Base-by-base conservation (phyloP, 345 rosid genomes). In the Aquilaria yunnanensis region DNA sequence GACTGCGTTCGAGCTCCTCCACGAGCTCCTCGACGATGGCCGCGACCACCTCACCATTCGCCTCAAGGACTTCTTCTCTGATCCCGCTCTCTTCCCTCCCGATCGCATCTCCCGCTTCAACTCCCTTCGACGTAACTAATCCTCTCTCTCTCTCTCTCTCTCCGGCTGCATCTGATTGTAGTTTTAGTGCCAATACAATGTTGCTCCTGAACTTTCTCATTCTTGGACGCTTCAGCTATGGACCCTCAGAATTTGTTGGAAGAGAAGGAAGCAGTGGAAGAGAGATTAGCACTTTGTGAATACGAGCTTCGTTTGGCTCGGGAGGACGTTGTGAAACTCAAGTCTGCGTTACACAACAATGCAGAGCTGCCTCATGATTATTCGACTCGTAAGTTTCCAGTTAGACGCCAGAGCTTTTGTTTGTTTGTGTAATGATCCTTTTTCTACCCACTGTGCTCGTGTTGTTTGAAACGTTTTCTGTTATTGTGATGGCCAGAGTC, bases 1-100 rank as follows among this genome's bases (percentile, higher is more conserved):
- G 59, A 87, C 95, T 70, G 97, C 97, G 52, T 90, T 90, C 70
- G 97, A 87, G 75, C 80, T 90, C 61, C 84, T 90, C 33, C 97
- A 87, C 69, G 95, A 90, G 83, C 95, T 90, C 59, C 85, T 90
- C 48, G 97, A 87, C 60, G 95, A 90, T 61, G 97, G 95, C 62
- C 81, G 92, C 76, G 97, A 90, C 66, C 88, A 83, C 45, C 92
- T 81, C 51, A 84, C 97, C 34, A 87, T 90, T 59, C 95, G 97
- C 53, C 90, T 90, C 51, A 85, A 77, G 80, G 85, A 87, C 32
- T 87, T 87, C 82, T 87, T 90, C 83, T 71, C 88, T 57, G 85
- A 90, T 80, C 83, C 92, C 59, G 64, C 88, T 48, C 90, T 77
- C 5, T 90, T 90, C 62, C 90, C 95, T 74, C 87, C 97, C 59